Evolutionary conservation across 345 rosid genomes (phyloP).

Genomic region (Lenwebbia sp.): DNA sequence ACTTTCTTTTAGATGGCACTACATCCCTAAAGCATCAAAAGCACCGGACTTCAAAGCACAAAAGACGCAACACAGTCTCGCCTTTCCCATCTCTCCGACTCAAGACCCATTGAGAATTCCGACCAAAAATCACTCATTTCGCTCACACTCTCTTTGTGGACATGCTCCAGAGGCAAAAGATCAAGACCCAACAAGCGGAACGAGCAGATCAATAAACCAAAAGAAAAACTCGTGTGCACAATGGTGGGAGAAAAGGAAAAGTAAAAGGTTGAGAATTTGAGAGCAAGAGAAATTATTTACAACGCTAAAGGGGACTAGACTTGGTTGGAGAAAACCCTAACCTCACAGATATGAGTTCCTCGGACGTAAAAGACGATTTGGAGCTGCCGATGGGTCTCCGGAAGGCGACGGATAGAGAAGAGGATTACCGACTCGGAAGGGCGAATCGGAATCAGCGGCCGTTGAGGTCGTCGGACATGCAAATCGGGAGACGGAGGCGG

Average conservation of each 20-base stretch:
- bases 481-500: too few relatives aligned
- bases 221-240: constrained; percentile 29
- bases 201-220: constrained; percentile 79
- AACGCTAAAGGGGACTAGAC: too few relatives aligned
- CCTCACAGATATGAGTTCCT: too few relatives aligned
- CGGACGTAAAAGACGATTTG: too few relatives aligned
- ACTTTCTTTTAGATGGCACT: constrained; percentile 75
- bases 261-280: constrained; percentile 3
- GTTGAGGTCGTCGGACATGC: too few relatives aligned
- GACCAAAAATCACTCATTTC: not conserved
- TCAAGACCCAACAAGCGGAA: constrained; percentile 23
- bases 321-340: too few relatives aligned
- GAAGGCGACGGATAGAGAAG: too few relatives aligned
- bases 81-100: constrained; percentile 3
- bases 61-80: not conserved
- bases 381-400: too few relatives aligned
- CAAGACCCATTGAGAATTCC: constrained; percentile 1
- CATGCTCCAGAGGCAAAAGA: constrained; percentile 36
- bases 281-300: not conserved
- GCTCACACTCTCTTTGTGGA: not conserved
- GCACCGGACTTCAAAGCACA: constrained; percentile 8
- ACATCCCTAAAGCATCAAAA: constrained; percentile 48
- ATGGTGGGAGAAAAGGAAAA: constrained; percentile 40
- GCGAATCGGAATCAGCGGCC: too few relatives aligned
- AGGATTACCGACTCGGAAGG: too few relatives aligned